These are phyloP conservation scores for Russula sp. DNA, from an alignment of 768 basidiomycete genomes.

Conservation along the genomic window DNA sequence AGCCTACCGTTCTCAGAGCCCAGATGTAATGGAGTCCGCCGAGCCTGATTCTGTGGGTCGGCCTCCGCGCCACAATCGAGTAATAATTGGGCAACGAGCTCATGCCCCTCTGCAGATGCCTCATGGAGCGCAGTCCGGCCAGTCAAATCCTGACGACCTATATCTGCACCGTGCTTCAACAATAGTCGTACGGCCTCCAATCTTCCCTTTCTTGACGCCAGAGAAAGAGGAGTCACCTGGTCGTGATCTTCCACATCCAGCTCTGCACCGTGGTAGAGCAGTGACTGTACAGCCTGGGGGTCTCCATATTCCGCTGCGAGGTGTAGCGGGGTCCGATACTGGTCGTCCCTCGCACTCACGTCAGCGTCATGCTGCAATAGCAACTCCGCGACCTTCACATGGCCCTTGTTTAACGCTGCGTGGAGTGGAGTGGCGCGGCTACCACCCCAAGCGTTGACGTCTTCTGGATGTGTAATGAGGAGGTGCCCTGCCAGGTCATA, in stretches of 20 bases:
- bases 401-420: background rate
- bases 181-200: background rate
- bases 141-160: background rate
- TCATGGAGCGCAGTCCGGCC: background rate
- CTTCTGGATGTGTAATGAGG: too few species aligned
- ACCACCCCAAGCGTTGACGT: background rate
- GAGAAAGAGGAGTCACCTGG: background rate
- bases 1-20: too few species aligned
- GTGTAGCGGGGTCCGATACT: background rate
- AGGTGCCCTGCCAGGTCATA: too few species aligned
- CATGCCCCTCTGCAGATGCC: background rate
- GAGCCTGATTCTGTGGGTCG: too few species aligned
- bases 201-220: background rate
- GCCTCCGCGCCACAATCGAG: background rate
- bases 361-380: background rate
- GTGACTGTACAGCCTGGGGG: background rate
- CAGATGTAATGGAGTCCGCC: background rate
- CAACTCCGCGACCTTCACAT: background rate
- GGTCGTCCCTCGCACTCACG: background rate
- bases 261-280: background rate
- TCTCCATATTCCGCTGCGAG: background rate
- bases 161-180: background rate
- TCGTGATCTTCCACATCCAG: background rate
- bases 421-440: background rate
- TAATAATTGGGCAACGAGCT: background rate